Conservation (phyloP, 257 asterid species). For the Linderniella brevidens region DNA sequence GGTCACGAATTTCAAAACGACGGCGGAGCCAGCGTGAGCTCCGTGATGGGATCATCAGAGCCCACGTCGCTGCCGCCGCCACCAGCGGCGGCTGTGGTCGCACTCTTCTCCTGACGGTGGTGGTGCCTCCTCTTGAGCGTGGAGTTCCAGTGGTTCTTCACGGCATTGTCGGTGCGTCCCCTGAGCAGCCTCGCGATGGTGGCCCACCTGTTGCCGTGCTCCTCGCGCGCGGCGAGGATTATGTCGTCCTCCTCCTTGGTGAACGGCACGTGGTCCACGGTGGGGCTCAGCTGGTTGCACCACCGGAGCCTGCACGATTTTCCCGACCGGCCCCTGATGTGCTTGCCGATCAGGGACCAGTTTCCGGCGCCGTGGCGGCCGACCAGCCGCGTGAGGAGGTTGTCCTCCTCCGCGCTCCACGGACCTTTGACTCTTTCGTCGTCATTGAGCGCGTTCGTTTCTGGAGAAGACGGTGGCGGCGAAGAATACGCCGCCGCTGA, state of each 20-base stretch:
- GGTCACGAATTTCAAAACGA: too few species aligned
- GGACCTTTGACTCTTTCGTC: constrained; percentile 51
- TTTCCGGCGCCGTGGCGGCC: constrained; percentile 61
- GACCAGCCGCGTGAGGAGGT: constrained; percentile 45
- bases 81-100: constrained; percentile 13
- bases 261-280: constrained; percentile 62
- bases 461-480: too few species aligned
- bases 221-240: constrained; percentile 55
- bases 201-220: constrained; percentile 70
- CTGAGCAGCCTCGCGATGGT: constrained; percentile 61
- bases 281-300: constrained; percentile 73
- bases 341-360: constrained; percentile 59
- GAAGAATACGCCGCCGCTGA: too few species aligned
- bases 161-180: constrained; percentile 77
- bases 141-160: constrained; percentile 70
- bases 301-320: constrained; percentile 61
- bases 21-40: constrained; percentile 57
- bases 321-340: constrained; percentile 64
- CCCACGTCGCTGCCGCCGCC: neutral
- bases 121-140: constrained; percentile 41
- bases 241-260: constrained; percentile 46
- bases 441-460: neutral
- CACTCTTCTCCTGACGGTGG: constrained; percentile 2
- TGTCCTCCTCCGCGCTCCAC: constrained; percentile 79
- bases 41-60: constrained; percentile 41